Evolutionary conservation across 768 basidiomycete genomes (phyloP), one percentile per base, ranked within the genome.

Genomic region (Lentinula guzmanii): DNA sequence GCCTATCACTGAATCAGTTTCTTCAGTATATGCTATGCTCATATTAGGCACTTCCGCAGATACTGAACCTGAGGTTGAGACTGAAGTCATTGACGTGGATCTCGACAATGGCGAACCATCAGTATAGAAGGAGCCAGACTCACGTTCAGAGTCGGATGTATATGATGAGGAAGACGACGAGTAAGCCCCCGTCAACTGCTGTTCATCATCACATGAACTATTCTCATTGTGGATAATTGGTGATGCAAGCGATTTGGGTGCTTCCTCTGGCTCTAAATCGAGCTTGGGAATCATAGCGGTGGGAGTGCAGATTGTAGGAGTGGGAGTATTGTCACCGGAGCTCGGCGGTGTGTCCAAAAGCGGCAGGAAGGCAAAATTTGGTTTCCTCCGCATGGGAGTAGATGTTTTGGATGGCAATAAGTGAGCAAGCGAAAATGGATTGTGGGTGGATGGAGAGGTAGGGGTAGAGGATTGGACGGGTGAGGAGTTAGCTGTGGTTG

Each of bases 291-390:
- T 56, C 5, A 18, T 28, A 18, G 54, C 18, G 21, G 34, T 39
- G 21, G 24, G 54, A 56, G 37, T 56, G n/a, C 9, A 54, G 33
- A 35, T 54, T 43, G 56, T 41, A 13, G 56, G 41, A 43, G 41
- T 31, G 34, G 56, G 41, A 43, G 41, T 16, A 15, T 57, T 62
- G 16, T 63, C 37, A 33, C 21, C 63, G 16, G 66, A 65, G 8
- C 63, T 62, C 1, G 71, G 62, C 4, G 72, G 70, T 1, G 76
- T 71, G 48, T 77, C 74, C 24, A 78, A 67, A 16, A 79, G 67
- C 0, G 77, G 77, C 35, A 78, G 51, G 61, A 75, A 77, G 1
- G 73, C 60, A 53, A 78, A 78, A 4, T 58, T 60, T 0, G 75
- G 72, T 54, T 72, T 74, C 39, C 39, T 58, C n/a, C 70, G 68